Evolutionary conservation across 1,284 basidiomycete genomes (phyloP), one percentile per base, ranked within the genome.

Genomic region (Agaricales sp.): DNA sequence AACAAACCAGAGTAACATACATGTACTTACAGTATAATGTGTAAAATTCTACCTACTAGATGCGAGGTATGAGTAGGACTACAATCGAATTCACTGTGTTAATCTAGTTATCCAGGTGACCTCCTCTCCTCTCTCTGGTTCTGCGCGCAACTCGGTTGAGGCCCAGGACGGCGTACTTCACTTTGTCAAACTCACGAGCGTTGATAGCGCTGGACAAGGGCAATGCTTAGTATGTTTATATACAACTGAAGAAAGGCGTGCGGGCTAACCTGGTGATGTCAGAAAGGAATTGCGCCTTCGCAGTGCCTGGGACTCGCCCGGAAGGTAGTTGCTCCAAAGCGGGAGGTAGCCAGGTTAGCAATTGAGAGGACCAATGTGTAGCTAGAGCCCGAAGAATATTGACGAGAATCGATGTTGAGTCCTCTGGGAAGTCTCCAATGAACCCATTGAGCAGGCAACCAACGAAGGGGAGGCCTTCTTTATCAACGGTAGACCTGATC

Each of bases 391-490:
- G 77, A 60, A 97, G 76, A 54, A 96, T 81, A 1, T 82, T 81
- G 43, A 92, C 78, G 25, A 93, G 82, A 43, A 74, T 65, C 4
- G 86, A 77, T 22, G 85, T 74, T 1, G 82, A 76, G 53, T 98
- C 94, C 58, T 94, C 92, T 2, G 90, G 89, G 63, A 94, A 98
- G 52, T 87, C 82, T 23, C 82, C 81, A 2, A 92, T 81, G 14
- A 97, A 71, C 2, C 94, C 92, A 22, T 74, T 69, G 41, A 98
- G 70, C 21, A 95, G 62, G 53, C 82, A 77, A 4, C 74, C 74
- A n/a, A 87, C 65, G 19, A 97, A 72, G 54, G 80, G 75, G 50
- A 77, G 74, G 3, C 91, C 92, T 60, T 91, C 85, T 54, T 84
- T 80, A 43, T 79, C 74, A 43, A 96, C 68, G 6, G 83, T 77